Base-by-base conservation (phyloP, 1,139 yeast species). In the Entelexis sorbosivorans region DNA sequence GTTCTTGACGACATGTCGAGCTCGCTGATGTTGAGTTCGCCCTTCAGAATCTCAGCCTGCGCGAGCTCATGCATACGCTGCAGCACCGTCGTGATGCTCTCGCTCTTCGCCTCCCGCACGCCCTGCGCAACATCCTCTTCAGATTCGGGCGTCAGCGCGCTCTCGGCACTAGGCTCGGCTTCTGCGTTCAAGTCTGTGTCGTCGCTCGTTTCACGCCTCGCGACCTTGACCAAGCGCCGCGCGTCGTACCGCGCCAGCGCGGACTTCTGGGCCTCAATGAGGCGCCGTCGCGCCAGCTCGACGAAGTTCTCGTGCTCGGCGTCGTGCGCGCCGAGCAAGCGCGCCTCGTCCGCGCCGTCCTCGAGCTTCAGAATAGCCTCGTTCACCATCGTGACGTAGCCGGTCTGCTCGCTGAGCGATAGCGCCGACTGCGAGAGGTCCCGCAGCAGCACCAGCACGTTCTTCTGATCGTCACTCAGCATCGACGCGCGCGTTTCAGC, bases 1-100 rank as follows among this genome's bases (percentile, higher is more conserved):
- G 77, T 76, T 40, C 72, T 70, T 0, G 83, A 73, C 40, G 83
- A 82, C 52, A 73, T 75, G 44, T 79, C 81, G 16, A 82, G 68
- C 29, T 79, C 75, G 46, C 78, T 80, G 34, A 81, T 68, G 58
- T 81, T 81, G 51, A 81, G 66, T 55, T 79, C 82, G 7, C 83
- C 76, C 56, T 81, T 22, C 60, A 68, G 54, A 9, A 68, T 65
- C 52, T 70, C 73, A 17, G 66, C 64, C 48, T 66, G 69, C 63
- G 81, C 75, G 61, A 79, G 64, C 52, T 74, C 77, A 55, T 77
- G 47, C 11, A 82, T 76, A 4, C 77, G 67, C 56, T 75, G 74
- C 48, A 79, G 68, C 1, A 79, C 68, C 10, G 72, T 61, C 0
- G 84, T 77, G 52, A 80, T 52, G 11, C 47, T 48, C 33, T 56